Evolutionary conservation across 768 basidiomycete genomes (phyloP).

Genomic region (Lactifluus hygrophoroides): DNA sequence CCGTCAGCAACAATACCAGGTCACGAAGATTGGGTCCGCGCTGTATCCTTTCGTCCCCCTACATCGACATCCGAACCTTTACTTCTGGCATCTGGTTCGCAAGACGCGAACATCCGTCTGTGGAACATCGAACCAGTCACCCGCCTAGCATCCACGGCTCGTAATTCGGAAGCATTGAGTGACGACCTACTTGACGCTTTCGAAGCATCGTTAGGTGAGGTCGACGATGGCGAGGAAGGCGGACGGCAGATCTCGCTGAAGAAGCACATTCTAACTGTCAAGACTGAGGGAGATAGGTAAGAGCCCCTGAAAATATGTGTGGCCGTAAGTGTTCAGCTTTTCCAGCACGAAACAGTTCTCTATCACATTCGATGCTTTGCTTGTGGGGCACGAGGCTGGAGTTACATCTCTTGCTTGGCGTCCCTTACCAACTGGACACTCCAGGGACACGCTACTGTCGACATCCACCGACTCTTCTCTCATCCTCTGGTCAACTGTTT

Average conservation of each 20-base stretch:
- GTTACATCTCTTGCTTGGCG: constrained; percentile 87
- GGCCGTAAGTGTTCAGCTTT: not conserved
- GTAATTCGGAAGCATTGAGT: constrained; percentile 29
- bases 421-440: constrained; percentile 28
- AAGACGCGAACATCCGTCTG: constrained; percentile 87
- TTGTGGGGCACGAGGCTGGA: constrained; percentile 93
- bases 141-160: constrained; percentile 22
- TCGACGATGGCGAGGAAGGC: constrained; percentile 67
- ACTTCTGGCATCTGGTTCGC: constrained; percentile 85
- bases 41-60: constrained; percentile 55
- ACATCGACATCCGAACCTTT: constrained; percentile 36
- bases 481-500: constrained; percentile 87
- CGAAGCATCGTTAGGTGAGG: constrained; percentile 68
- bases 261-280: constrained; percentile 68
- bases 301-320: not conserved
- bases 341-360: constrained; percentile 48
- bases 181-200: constrained; percentile 85
- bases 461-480: constrained; percentile 93
- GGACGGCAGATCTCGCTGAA: constrained; percentile 85
- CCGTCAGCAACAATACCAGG: constrained; percentile 56
- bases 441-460: constrained; percentile 60
- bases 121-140: constrained; percentile 70
- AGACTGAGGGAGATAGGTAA: constrained; percentile 35
- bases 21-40: constrained; percentile 94
- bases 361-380: constrained; percentile 86